Evolutionary conservation across 1,284 basidiomycete genomes (phyloP), one percentile per base, ranked within the genome.

Genomic region (Boletellus sp.): DNA sequence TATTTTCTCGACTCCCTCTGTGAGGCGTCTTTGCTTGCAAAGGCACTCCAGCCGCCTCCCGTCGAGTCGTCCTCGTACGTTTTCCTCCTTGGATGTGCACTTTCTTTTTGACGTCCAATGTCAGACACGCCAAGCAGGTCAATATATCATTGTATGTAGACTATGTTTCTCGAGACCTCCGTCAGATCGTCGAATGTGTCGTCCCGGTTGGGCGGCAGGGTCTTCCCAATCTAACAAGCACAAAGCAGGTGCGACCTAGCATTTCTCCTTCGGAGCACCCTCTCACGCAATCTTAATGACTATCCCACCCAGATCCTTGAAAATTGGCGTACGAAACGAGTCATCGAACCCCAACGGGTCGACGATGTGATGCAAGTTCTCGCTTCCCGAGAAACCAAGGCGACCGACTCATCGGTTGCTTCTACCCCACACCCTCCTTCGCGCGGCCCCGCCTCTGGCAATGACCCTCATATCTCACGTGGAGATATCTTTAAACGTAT

Each of bases 1-100:
- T 94, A 96, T 67, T 85, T 95, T 61, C 79, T 97, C 47, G 94
- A 96, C 67, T 80, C 85, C 0, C 74, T 97, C 8, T 90, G 87
- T 63, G 91, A 93, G 59, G 79, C 82, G 0, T 88, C 82, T 26
- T 72, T 87, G 0, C 70, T 84, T 16, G 77, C 80, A 32, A 84
- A 80, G 53, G 77, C 81, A 0, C 75, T 77, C 35, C 59, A 63
- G 29, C 50, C 48, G 36, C 49, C 44, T 0, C 42, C 51, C 11
- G 33, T 32, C 2, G 51, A 61, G 26, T 48, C 54, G 1, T 52
- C 58, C 10, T 54, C 55, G 50, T 57, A 27, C 7, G 50, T 52
- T 19, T 21, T 20, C 20, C 19, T 6, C 5, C 19, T 7, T 22
- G 11, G 2, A 21, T 8, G 6, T 5, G 4, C 8, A 8, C 9